Base-by-base conservation (phyloP, 1,284 basidiomycete genomes). In the Ganoderma lucidum region DNA sequence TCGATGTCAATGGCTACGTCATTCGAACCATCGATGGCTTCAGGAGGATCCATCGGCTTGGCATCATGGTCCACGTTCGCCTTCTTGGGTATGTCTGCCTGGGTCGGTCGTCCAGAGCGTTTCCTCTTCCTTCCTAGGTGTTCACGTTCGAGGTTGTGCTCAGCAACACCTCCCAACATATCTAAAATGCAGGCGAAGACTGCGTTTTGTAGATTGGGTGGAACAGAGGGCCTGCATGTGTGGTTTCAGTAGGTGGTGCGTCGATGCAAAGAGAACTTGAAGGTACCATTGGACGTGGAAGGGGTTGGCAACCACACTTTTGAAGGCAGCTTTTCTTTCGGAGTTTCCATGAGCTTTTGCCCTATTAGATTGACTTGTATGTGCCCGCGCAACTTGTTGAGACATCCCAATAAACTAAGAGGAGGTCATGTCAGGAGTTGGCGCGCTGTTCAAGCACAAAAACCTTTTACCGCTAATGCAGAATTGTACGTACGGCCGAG, bases 251-350 rank as follows among this genome's bases (percentile, higher is more conserved):
- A 68, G 37, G 53, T 41, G 56, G n/a, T n/a, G 44, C n/a, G 23
- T 37, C 42, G 23, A 41, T 30, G 30, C 56, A 59, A 55, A 55
- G 30, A 65, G 68, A 55, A 23, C 23, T 23, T 23, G 23, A 23
- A 32, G 58, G 65, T 77, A 93, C 93, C 93, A 95, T 78, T 81
- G 78, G n/a, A 94, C 82, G 30, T 86, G 84, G 74, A 92, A 91
- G 1, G 93, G 93, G 71, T 87, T 93, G 65, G 90, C 89, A 23
- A 94, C 81, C 1, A 91, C 90, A 69, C 86, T 86, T 72, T 88
- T 93, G 81, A 88, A 93, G 0, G 90, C 87, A 1, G 83, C 80
- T 75, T 89, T 93, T 39, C 83, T 80, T 58, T 87, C 82, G 66
- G 74, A 28, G 15, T 71, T 73, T 35, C 83, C 80, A 59, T 82